Evolutionary conservation across 495 filamentous ascomycete genomes (phyloP).

Genomic region (Umbilicaria muhlenbergii): DNA sequence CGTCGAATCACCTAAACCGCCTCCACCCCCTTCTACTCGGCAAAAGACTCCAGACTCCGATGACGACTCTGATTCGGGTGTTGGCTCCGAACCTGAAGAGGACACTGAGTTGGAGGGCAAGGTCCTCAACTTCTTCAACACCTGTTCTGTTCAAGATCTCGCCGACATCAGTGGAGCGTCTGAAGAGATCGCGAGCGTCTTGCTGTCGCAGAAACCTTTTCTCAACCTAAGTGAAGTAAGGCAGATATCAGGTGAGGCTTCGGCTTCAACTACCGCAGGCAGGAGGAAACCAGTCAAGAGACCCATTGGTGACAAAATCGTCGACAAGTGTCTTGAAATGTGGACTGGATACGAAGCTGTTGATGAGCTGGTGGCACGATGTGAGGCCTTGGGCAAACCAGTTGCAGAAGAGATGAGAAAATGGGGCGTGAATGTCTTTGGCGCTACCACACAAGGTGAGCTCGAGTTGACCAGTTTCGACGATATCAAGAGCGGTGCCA

Average conservation of each 20-base stretch:
- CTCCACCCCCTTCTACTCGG: slow-evolving; percentile 13
- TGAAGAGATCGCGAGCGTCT: slow-evolving; percentile 43
- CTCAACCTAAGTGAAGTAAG: slow-evolving; percentile 43
- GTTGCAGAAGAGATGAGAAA: slow-evolving; percentile 52
- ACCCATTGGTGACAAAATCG: slow-evolving; percentile 53
- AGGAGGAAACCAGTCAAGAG: slow-evolving; percentile 34
- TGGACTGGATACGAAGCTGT: slow-evolving; percentile 62
- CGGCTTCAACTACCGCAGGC: slow-evolving; percentile 13
- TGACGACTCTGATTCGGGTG: slow-evolving; percentile 40
- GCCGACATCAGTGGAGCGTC: slow-evolving; percentile 61
- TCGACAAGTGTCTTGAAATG: slow-evolving; percentile 57
- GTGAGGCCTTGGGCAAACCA: slow-evolving; percentile 52
- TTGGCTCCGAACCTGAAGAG: slow-evolving; percentile 23
- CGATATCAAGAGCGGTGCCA: slow-evolving; percentile 13
- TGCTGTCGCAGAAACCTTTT: slow-evolving; percentile 60
- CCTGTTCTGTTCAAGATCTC: slow-evolving; percentile 52
- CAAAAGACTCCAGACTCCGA: slow-evolving; percentile 22
- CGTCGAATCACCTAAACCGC: slow-evolving; percentile 23
- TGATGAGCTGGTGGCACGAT: slow-evolving; percentile 58
- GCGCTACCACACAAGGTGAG: slow-evolving; percentile 45
- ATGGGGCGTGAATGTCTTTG: slow-evolving; percentile 68
- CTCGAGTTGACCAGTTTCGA: slow-evolving; percentile 50
- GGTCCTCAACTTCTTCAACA: slow-evolving; percentile 73
- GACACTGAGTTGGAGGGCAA: slow-evolving; percentile 32
- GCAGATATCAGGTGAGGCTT: slow-evolving; percentile 33